Evolutionary conservation across 2,329 filamentous ascomycete species (phyloP).

Genomic region (Metarhizium robertsii): DNA sequence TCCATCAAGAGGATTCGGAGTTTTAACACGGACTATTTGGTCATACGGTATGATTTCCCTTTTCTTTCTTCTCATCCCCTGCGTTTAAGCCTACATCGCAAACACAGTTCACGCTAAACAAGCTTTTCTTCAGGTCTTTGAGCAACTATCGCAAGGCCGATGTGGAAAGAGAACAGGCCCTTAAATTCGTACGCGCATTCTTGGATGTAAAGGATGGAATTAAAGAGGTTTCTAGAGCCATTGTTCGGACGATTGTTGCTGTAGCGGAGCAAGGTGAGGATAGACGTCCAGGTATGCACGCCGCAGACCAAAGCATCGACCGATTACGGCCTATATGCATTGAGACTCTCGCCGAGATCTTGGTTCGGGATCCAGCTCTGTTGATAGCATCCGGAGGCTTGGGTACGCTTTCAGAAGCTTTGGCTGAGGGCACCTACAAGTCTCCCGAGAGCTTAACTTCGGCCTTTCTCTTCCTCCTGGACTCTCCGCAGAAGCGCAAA

Average conservation of each 20-base stretch:
- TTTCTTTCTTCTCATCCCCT: neutral
- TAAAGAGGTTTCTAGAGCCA: conserved; percentile 73
- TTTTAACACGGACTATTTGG: conserved; percentile 85
- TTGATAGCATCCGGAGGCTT: conserved; percentile 79
- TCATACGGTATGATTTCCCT: conserved; percentile 44
- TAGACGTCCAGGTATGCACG: conserved; percentile 64
- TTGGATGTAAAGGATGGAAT: conserved; percentile 91
- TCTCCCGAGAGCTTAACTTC: conserved; percentile 81
- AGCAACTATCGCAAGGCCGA: conserved; percentile 96
- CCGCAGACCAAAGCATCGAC: conserved; percentile 65
- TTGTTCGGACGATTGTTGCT: conserved; percentile 83
- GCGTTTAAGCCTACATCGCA: neutral
- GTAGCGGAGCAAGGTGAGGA: conserved; percentile 86
- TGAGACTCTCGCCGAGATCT: conserved; percentile 84
- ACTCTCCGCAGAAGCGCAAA: conserved; percentile 69
- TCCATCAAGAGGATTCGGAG: conserved; percentile 82
- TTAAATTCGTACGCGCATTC: conserved; percentile 94
- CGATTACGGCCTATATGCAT: conserved; percentile 83
- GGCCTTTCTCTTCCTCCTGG: conserved; percentile 83
- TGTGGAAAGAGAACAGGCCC: conserved; percentile 89
- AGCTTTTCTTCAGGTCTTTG: conserved; percentile 49
- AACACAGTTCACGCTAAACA: neutral
- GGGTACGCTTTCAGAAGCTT: conserved; percentile 77
- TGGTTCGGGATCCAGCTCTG: conserved; percentile 75
- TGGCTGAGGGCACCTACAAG: conserved; percentile 85